Evolutionary conservation across 148 eudicot species (phyloP).

Genomic region (Talinum fruticosum): DNA sequence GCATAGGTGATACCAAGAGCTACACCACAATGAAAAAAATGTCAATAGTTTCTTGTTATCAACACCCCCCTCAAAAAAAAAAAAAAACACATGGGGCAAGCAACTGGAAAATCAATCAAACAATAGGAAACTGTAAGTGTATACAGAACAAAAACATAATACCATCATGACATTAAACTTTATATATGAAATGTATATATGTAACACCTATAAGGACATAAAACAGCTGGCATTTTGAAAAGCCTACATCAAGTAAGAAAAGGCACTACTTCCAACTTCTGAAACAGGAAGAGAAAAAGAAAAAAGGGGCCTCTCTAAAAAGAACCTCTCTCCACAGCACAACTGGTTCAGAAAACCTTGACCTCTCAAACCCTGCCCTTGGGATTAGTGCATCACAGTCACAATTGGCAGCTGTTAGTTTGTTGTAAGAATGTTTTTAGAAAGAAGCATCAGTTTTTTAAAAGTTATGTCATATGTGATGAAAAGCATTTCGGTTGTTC

Average conservation of each 20-base stretch:
- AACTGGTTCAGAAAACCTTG: background rate
- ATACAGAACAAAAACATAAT: no score
- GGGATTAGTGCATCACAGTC: no score
- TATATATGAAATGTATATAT: background rate
- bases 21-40: background rate
- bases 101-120: no score
- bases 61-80: background rate
- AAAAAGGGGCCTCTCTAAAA: background rate
- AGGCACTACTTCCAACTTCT: background rate
- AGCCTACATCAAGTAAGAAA: background rate
- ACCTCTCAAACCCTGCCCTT: background rate
- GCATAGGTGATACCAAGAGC: no score
- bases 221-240: background rate
- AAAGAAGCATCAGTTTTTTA: no score
- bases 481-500: background rate
- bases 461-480: no score
- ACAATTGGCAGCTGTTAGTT: no score
- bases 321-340: background rate
- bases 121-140: no score
- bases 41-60: background rate
- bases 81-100: no score
- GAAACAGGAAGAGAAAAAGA: background rate
- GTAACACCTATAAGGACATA: background rate
- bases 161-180: background rate
- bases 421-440: background rate